Percentiles rank a stretch among this genome's conserved stretches.
phyloP scores from a whole-genome alignment of 164 flowering plant species.

The Brasenia schreberi region DNA sequence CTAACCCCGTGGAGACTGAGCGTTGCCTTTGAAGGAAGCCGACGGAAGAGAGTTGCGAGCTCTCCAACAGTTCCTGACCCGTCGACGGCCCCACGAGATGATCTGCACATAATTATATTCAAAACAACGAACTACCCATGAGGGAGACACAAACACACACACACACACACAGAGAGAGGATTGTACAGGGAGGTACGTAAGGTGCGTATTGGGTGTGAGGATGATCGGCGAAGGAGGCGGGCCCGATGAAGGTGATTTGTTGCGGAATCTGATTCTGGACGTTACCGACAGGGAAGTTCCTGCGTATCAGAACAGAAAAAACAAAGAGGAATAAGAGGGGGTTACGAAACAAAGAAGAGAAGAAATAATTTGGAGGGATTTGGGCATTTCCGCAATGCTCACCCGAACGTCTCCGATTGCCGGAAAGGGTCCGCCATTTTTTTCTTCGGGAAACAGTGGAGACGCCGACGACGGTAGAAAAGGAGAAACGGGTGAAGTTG shows the following conservation, averaged over 20 bases:
- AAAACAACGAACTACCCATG: neutral
- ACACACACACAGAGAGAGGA: neutral
- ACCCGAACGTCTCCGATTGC: too few relatives aligned
- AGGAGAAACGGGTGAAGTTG: too few relatives aligned
- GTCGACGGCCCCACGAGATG: conserved; percentile 37
- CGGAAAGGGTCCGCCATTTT: neutral
- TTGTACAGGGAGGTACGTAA: conserved; percentile 49
- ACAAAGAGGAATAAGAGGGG: neutral
- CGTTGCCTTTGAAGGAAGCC: conserved; percentile 46
- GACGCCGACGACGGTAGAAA: neutral
- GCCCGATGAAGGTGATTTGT: conserved; percentile 24
- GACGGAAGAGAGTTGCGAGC: conserved; percentile 53
- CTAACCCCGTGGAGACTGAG: conserved; percentile 79
- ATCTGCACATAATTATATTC: neutral
- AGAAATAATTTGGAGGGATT: too few relatives aligned
- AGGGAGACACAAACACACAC: neutral
- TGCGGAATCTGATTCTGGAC: conserved; percentile 29
- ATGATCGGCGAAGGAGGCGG: conserved; percentile 35
- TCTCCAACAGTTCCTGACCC: conserved; percentile 56
- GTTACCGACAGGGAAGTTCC: conserved; percentile 38
- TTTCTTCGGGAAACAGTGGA: neutral
- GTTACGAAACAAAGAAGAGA: too few relatives aligned
- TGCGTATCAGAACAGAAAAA: conserved; percentile 10
- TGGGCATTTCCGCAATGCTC: too few relatives aligned
- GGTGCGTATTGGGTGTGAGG: conserved; percentile 38